A percentile compares a stretch with the other conserved stretches of the same genome.
Conservation (phyloP, 768 basidiomycete species). For the Strobilomyces confusus region DNA sequence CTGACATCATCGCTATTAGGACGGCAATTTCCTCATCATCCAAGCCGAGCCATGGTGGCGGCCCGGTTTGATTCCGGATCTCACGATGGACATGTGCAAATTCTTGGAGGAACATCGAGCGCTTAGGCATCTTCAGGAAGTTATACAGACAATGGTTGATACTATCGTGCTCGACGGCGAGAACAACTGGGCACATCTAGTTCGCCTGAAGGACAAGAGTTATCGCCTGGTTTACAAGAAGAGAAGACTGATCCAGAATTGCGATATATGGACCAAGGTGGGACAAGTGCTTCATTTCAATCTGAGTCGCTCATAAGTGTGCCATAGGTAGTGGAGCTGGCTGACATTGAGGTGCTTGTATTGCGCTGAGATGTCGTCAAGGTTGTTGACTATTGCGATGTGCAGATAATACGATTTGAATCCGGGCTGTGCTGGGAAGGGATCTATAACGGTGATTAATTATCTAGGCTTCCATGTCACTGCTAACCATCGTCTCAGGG, state of each 20-base stretch:
- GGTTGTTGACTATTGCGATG: background rate
- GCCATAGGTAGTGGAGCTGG: conserved; percentile 27
- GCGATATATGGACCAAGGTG: conserved; percentile 31
- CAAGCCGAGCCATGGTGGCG: conserved; percentile 31
- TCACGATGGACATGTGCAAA: background rate
- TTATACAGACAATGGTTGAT: conserved; percentile 34
- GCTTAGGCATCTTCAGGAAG: conserved; percentile 24
- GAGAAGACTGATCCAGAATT: conserved; percentile 18
- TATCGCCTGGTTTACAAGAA: conserved; percentile 28
- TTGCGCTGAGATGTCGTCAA: background rate
- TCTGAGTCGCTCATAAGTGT: conserved; percentile 1
- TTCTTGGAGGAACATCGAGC: conserved; percentile 22
- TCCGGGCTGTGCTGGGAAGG: conserved; percentile 26
- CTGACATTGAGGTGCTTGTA: conserved; percentile 28
- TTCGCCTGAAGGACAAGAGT: conserved; percentile 25
- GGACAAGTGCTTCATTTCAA: background rate
- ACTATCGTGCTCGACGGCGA: conserved; percentile 27
- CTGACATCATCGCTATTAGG: conserved; percentile 16
- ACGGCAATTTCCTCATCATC: conserved; percentile 26
- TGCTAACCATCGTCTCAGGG: conserved; percentile 10
- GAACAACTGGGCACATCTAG: conserved; percentile 33
- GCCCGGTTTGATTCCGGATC: background rate
- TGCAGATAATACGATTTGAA: conserved; percentile 25
- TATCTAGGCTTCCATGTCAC: background rate
- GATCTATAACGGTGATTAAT: conserved; percentile 22